phyloP scores from a whole-genome alignment of 1,284 basidiomycete species.

The Gomphus sp. region DNA sequence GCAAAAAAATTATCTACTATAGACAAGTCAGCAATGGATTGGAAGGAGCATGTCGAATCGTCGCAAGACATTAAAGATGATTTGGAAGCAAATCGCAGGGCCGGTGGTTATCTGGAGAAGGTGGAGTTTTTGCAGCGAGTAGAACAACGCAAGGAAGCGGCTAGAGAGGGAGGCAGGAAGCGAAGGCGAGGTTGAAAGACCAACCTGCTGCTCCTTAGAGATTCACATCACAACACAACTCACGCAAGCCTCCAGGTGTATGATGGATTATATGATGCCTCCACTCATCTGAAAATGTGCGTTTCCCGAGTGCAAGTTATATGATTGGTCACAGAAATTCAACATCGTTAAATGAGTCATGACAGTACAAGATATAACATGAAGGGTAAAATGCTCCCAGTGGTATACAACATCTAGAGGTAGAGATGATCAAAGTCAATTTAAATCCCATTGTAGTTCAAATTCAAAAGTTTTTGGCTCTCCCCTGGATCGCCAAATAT shows the following conservation, averaged over 20 bases:
- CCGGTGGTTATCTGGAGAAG: slow-evolving; percentile 74
- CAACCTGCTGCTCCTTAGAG: neutral
- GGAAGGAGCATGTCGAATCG: slow-evolving; percentile 53
- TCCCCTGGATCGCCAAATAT: slow-evolving; percentile 40
- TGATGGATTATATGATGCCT: no score
- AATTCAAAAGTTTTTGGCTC: slow-evolving; percentile 1
- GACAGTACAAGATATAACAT: neutral
- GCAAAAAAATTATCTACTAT: slow-evolving; percentile 70
- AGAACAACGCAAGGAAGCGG: slow-evolving; percentile 56
- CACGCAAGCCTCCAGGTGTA: no score
- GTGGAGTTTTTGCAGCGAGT: slow-evolving; percentile 73
- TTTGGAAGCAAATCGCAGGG: slow-evolving; percentile 59
- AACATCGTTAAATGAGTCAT: neutral
- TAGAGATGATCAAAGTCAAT: neutral
- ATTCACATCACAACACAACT: no score
- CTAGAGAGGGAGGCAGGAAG: slow-evolving; percentile 51
- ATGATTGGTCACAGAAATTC: neutral
- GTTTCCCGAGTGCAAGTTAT: neutral
- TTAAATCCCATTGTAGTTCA: neutral
- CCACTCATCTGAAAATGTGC: no score
- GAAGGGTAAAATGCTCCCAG: neutral
- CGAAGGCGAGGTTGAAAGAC: slow-evolving; percentile 31
- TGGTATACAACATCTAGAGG: neutral
- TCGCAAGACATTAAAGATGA: slow-evolving; percentile 45
- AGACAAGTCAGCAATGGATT: slow-evolving; percentile 78